Percentiles rank a stretch among this genome's conserved stretches.
These are phyloP conservation scores for Quercus mongolica DNA, from an alignment of 306 rosid species.

Conservation along the genomic window DNA sequence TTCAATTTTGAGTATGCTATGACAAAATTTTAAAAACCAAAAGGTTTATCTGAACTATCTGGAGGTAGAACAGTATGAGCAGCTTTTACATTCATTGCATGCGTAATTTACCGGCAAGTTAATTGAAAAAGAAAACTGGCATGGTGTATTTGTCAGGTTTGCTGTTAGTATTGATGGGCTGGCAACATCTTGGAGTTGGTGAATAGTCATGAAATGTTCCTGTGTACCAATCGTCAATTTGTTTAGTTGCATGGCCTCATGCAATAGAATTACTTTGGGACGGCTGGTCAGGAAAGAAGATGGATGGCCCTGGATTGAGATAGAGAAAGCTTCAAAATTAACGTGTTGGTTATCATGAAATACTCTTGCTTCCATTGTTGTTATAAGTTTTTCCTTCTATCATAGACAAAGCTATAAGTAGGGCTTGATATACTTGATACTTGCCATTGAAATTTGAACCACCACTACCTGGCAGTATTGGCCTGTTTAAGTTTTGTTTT, in stretches of 20 bases:
- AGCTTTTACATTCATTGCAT: not conserved
- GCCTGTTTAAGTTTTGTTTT: conserved; percentile 22
- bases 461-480: conserved; percentile 15
- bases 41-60: not conserved
- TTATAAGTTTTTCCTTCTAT: conserved; percentile 15
- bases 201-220: conserved; percentile 26
- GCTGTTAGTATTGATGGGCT: not conserved
- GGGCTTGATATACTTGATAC: conserved; percentile 24
- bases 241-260: not conserved
- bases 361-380: conserved; percentile 26
- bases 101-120: not conserved
- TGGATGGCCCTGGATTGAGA: conserved; percentile 4
- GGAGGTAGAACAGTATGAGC: not conserved
- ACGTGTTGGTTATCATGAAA: conserved; percentile 25
- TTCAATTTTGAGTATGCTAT: not conserved
- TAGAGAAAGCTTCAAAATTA: conserved; percentile 19
- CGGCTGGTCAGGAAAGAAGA: conserved; percentile 20
- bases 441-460: conserved; percentile 10
- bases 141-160: not conserved
- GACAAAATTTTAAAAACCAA: not conserved
- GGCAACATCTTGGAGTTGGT: conserved; percentile 31
- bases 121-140: not conserved
- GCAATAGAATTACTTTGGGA: conserved; percentile 12
- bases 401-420: conserved; percentile 32
- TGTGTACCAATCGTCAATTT: conserved; percentile 18